Conservation (phyloP, 176 grass and related monocot species). For the Tillandsia fasciculata region DNA sequence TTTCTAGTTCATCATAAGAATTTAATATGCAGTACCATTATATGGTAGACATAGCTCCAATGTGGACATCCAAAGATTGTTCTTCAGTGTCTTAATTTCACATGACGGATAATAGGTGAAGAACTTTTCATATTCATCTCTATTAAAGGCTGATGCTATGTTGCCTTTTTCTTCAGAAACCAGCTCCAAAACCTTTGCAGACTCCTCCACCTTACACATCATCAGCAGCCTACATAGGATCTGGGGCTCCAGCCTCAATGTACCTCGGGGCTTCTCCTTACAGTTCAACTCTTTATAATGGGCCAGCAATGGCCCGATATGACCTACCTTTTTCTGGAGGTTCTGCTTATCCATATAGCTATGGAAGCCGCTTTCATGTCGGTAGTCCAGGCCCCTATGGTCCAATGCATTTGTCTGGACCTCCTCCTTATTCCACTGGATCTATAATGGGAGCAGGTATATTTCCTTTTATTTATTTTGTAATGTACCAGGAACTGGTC, state of each 20-base stretch:
- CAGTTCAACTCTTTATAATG: slow-evolving; percentile 44
- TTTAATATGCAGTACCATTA: neutral
- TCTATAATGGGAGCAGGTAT: slow-evolving; percentile 65
- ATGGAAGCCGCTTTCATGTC: slow-evolving; percentile 43
- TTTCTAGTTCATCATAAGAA: neutral
- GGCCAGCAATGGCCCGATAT: slow-evolving; percentile 39
- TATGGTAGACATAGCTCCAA: neutral
- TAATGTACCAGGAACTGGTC: neutral
- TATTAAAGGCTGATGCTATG: neutral
- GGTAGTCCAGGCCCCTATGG: slow-evolving; percentile 48
- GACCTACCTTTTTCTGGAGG: slow-evolving; percentile 56
- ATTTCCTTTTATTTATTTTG: neutral
- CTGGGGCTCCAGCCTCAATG: slow-evolving; percentile 51
- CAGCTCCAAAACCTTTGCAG: slow-evolving; percentile 40
- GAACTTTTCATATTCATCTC: neutral
- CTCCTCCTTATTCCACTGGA: slow-evolving; percentile 43
- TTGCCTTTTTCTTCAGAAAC: slow-evolving; percentile 29
- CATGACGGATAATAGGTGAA: too few species aligned
- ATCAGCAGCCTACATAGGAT: slow-evolving; percentile 44
- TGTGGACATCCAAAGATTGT: too few species aligned
- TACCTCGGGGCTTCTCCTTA: slow-evolving; percentile 54
- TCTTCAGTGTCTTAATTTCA: neutral
- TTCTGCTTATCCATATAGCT: slow-evolving; percentile 63
- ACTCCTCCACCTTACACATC: slow-evolving; percentile 37
- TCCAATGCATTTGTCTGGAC: slow-evolving; percentile 45